These are phyloP conservation scores for sorghum (Sorghum bicolor) DNA, from an alignment of 176 grass and related monocot genomes.

Conservation along the genomic window Sorghum_bicolor_NCBIv3 NC_012874.2:10846501-10847000, in stretches of 20 bases:
- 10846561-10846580: constrained; percentile 36
- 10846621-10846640: not conserved
- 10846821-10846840: no score
- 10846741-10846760: not conserved
- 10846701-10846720: not conserved
- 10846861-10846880: no score
- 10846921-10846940: no score
- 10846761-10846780: no score
- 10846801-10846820: no score
- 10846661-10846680: not conserved
- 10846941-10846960: no score
- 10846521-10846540: constrained; percentile 75
- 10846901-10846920: no score
- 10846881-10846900: no score
- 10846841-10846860: no score
- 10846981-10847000: no score
- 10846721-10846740: not conserved
- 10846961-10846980: no score
- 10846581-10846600: not conserved
- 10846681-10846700: not conserved
- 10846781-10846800: no score
- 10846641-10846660: not conserved
- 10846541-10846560: constrained; percentile 58
- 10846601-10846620: not conserved
- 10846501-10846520: constrained; percentile 56